These are phyloP conservation scores for Phaeolepiota aurea DNA, from an alignment of 768 basidiomycete species.

Conservation along the genomic window DNA sequence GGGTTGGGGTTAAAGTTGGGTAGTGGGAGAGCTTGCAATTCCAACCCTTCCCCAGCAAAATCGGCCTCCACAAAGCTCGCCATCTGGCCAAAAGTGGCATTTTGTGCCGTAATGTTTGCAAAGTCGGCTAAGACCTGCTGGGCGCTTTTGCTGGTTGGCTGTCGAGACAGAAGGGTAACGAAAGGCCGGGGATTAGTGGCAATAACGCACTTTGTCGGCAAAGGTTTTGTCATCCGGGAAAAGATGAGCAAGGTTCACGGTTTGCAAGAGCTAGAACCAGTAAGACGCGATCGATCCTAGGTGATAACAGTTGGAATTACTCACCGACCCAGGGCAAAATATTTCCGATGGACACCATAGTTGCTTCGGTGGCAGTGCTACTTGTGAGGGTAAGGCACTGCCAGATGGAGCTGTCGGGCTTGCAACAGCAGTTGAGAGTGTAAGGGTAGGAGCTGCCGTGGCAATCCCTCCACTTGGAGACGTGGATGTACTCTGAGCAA, in stretches of 20 bases:
- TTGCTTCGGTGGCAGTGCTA: constrained; percentile 56
- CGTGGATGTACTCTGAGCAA: constrained; percentile 13
- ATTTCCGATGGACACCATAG: constrained; percentile 70
- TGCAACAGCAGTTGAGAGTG: constrained; percentile 54
- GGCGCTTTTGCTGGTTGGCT: constrained; percentile 67
- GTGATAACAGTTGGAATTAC: constrained; percentile 15
- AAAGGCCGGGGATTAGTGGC: neutral
- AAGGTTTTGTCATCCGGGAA: constrained; percentile 84
- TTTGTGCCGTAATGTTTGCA: constrained; percentile 28
- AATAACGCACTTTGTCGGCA: constrained; percentile 52
- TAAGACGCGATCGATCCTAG: constrained; percentile 8
- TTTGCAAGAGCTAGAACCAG: constrained; percentile 62
- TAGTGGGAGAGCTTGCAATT: constrained; percentile 58
- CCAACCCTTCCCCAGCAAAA: constrained; percentile 81
- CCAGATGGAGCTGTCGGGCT: constrained; percentile 50
- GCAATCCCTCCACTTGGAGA: constrained; percentile 4
- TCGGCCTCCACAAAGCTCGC: constrained; percentile 64
- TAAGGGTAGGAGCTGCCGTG: constrained; percentile 19
- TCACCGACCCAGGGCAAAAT: constrained; percentile 72
- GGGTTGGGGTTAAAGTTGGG: constrained; percentile 57
- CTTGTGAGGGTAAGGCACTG: constrained; percentile 56
- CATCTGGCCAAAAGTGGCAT: constrained; percentile 55
- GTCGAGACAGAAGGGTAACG: neutral
- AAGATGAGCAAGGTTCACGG: constrained; percentile 69
- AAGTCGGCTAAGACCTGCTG: constrained; percentile 70